Base-by-base conservation (phyloP, 192 early-diverging fungal genomes). In the Diversispora epigaea region DNA sequence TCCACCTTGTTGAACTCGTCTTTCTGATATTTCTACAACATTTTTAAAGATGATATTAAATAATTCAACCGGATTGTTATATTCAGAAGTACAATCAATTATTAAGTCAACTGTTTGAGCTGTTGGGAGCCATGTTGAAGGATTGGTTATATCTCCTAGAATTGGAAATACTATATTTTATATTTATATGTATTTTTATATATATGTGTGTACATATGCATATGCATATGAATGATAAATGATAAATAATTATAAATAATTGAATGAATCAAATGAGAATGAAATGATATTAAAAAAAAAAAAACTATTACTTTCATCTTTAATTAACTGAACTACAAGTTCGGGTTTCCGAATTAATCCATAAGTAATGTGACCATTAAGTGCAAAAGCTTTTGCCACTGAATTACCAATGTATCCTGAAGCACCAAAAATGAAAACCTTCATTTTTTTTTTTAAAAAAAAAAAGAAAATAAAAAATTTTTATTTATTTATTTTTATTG, bases 341-440 rank as follows among this genome's bases (percentile, higher is more conserved):
- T 43, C 58, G 0, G 22, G 0, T 12, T 55, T 75, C 12, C 83
- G 80, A 22, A 74, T 71, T 8, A 79, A 72, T 4, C 83, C 83
- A 52, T 78, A 84, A 10, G 80, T 78, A 32, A 76, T 58, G 41
- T 84, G 80, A 54, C 81, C 78, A 3, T 58, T 66, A 14, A 75
- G 80, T 22, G 77, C 76, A 14, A 84, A 79, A 14, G 71, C 75
- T 55, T 78, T 76, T 4, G 79, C 72, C 14, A 82, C 71, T 19
- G 71, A 65, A 19, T 77, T 64, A 7, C 83, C 83, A 50, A 84
- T 78, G 71, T 65, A 76, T 19, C 83, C 83, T 8, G 78, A 55
- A 73, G 83, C 76, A 52, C 83, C 80, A 22, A 84, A 71, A 32
- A 84, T 70, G 49, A 81, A 71, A 41, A 84, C 78, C 49, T 78